Conservation (phyloP, 1,284 basidiomycete genomes). For the Farysia itapuensis region DNA sequence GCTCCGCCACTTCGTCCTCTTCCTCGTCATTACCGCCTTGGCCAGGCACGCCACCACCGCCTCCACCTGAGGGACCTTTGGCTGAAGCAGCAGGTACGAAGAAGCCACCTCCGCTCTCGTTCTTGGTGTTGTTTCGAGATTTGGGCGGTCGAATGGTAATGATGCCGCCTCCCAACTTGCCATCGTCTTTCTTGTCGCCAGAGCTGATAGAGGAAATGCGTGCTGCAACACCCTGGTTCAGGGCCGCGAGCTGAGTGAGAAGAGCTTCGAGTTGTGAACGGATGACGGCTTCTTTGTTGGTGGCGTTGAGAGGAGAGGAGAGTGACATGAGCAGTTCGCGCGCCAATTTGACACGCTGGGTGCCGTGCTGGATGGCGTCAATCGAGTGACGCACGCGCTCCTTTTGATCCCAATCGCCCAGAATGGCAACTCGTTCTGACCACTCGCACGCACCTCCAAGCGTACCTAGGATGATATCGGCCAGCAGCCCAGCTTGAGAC, state of each 20-base stretch:
- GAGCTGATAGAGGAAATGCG: constrained; percentile 42
- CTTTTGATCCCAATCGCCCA: constrained; percentile 48
- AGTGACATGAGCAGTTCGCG: constrained; percentile 51
- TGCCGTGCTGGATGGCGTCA: constrained; percentile 42
- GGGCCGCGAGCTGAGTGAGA: constrained; percentile 49
- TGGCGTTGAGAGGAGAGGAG: constrained; percentile 47
- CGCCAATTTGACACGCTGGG: constrained; percentile 45
- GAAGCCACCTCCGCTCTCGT: constrained; percentile 26
- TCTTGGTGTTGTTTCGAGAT: constrained; percentile 26
- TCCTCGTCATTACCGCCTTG: constrained; percentile 41
- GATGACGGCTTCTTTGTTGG: constrained; percentile 45
- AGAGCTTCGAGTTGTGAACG: constrained; percentile 54
- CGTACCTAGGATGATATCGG: constrained; percentile 54
- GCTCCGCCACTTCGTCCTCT: constrained; percentile 52
- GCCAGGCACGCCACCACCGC: constrained; percentile 14
- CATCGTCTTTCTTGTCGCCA: constrained; percentile 23
- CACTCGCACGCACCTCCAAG: constrained; percentile 57
- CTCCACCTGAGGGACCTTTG: constrained; percentile 21
- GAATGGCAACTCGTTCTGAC: constrained; percentile 50
- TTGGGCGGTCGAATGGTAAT: constrained; percentile 42
- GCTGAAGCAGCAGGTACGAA: too few relatives aligned
- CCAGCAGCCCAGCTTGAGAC: constrained; percentile 39
- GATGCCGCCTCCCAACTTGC: constrained; percentile 32
- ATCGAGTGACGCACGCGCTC: constrained; percentile 45
- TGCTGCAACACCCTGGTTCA: constrained; percentile 47